Base-by-base conservation (phyloP, 306 rosid genomes). In the Ammopiptanthus mongolicus region DNA sequence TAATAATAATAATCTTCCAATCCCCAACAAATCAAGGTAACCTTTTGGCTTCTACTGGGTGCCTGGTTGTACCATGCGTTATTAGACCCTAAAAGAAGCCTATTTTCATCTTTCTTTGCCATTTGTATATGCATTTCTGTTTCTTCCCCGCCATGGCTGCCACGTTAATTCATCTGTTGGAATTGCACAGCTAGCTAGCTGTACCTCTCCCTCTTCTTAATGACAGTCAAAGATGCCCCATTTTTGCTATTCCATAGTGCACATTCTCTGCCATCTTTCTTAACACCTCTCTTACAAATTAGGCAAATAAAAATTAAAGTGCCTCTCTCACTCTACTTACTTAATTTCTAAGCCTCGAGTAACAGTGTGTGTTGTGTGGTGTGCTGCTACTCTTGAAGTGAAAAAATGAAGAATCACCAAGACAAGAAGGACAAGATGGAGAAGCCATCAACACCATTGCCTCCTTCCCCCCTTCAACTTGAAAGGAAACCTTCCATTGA, bases 181-280 rank as follows among this genome's bases (percentile, higher is more conserved):
- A 14, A 67, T 25, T 25, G 2, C 69, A 78, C 83, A 76, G 68
- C 79, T 71, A 76, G 68, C 79, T 71, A 73, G 10, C 47, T 41
- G 47, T 10, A 3, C 53, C 7, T 62, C 68, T 55, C 75, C 31
- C 65, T 53, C 58, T 62, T 72, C 51, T 68, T 85, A 19, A 86
- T 69, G 34, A 29, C 78, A 76, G 85, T 86, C 83, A 82, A 82
- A 85, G 78, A 75, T 65, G 84, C 80, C 80, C 41, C 11, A 17
- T 42, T 75, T 71, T 65, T 6, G 0, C 13, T 2, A 0, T 63
- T 0, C 28, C 1, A 25, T 25, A 25, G 28, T 25, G 28, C 42
- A 17, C 41, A 3, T n/a, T n/a, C n/a, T n/a, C n/a, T n/a, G n/a
- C n/a, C n/a, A n/a, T n/a, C n/a, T n/a, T n/a, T n/a, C n/a, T n/a